These are phyloP conservation scores for Pseudofabraea citricarpa DNA, from an alignment of 2,329 filamentous ascomycete genomes.

Conservation along the genomic window DNA sequence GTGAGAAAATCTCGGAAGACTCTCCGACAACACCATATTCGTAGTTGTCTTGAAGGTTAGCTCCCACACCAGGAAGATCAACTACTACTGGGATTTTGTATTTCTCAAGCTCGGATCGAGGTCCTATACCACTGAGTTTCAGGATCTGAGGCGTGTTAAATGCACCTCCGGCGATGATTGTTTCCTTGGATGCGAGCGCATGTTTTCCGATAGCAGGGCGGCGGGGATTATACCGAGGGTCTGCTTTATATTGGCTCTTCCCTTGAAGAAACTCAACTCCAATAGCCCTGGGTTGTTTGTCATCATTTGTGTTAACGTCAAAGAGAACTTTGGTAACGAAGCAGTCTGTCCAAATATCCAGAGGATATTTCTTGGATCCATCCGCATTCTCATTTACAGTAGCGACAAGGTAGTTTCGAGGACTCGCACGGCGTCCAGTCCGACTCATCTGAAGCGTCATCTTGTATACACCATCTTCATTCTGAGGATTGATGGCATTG, in stretches of 20 bases:
- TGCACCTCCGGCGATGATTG: conserved; percentile 43
- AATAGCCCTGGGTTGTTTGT: conserved; percentile 28
- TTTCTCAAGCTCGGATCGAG: conserved; percentile 31
- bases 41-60: conserved; percentile 52
- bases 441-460: too few species aligned
- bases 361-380: conserved; percentile 14
- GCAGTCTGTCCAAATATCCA: conserved; percentile 11
- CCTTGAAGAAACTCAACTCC: conserved; percentile 39
- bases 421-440: conserved; percentile 13
- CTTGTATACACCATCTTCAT: too few species aligned
- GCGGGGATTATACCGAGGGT: conserved; percentile 30
- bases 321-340: conserved; percentile 37
- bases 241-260: conserved; percentile 36
- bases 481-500: too few species aligned
- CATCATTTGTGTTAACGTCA: conserved; percentile 19
- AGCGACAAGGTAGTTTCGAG: conserved; percentile 21
- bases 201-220: conserved; percentile 20
- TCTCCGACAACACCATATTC: conserved; percentile 42
- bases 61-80: conserved; percentile 60
- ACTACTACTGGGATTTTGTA: conserved; percentile 46
- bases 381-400: too few species aligned
- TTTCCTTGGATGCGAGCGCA: conserved; percentile 32
- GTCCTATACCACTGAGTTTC: conserved; percentile 42
- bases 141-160: conserved; percentile 43
- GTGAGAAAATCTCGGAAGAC: conserved; percentile 31